Evolutionary conservation across 2,329 filamentous ascomycete genomes (phyloP), one percentile per base, ranked within the genome.

Genomic region (Arachnomyces sp.): DNA sequence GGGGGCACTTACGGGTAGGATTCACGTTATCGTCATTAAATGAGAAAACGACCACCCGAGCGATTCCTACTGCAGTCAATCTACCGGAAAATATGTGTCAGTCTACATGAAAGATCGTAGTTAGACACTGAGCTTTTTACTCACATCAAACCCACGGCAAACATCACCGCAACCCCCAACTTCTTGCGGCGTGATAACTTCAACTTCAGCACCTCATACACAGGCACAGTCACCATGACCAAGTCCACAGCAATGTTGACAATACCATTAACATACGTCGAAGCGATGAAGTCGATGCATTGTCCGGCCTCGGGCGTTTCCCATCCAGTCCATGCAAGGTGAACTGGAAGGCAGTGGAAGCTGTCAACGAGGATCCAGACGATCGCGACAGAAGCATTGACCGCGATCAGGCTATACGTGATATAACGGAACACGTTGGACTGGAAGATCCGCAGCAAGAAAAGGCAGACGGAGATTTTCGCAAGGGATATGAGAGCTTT

Each of bases 401-500:
- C 15, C 2, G 12, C 48, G 16, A 53, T 51, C 13, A 53, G 47
- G 3, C 20, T 39, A 33, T 50, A 51, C 2, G 43, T 46, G 7
- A 36, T 42, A 3, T 40, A 42, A 28, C 50, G 49, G 40, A 53
- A 52, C 2, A 39, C 8, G 12, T 31, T 28, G 0, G 49, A 43
- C 16, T 47, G 43, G 39, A 53, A 53, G 31, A 53, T 53, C 14
- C 50, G 48, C 7, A 52, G 42, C 2, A 53, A 38, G 38, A 53
- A 53, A 2, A 53, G 47, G 29, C 50, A 49, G 4, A 53, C 50
- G 8, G 51, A 53, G 15, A 53, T 53, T 29, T 53, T 53, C 7
- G 46, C 46, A 2, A 53, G 50, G 4, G 50, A 53, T 25, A 53
- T 53, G 13, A 47, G 42, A 5, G 38, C 31, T 39, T 53, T 53